Base-by-base conservation (phyloP, 768 basidiomycete species). In the Crepidotus variabilis region DNA sequence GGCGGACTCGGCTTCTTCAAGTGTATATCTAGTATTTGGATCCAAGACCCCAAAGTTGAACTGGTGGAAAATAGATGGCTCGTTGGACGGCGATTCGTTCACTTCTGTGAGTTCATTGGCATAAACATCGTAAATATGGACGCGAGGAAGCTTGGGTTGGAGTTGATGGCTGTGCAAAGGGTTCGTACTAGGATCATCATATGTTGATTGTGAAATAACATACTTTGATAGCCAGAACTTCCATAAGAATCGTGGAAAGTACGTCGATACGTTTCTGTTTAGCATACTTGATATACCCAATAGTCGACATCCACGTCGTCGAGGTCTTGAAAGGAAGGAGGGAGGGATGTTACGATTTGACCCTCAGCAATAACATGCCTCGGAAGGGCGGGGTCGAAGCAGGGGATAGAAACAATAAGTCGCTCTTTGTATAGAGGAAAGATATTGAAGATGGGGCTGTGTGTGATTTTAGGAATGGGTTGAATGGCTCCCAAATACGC, bases 91-190 rank as follows among this genome's bases (percentile, higher is more conserved):
- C 18, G 68, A 65, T 32, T 75, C 66, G 32, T 76, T 67, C 22
- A 72, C 75, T 65, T 84, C 81, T 21, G 70, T 68, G 22, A 85
- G 71, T 10, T 72, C 68, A 60, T 83, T 81, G 28, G 80, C 69
- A 59, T 80, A 82, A 6, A 81, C 73, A 57, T 84, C 75, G 58
- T 83, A 84, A 2, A 76, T 62, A 60, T 84, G 82, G 32, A 85
- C 61, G 28, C 81, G 61, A 61, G 76, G 64, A 60, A 72, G 59
- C 57, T 72, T 58, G 61, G 70, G 60, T 51, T 43, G 14, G 57
- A 66, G 61, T 63, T 66, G 65, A 64, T 60, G 9, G 60, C 55
- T 47, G 57, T 63, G 68, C 66, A 22, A 9, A 50, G 21, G 51
- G 10, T 39, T 18, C 18, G 16, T 49, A n/a, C 18, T 23, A 28